Conservation (phyloP, 2,329 filamentous ascomycete genomes). For the Pseudofabraea citricarpa region DNA sequence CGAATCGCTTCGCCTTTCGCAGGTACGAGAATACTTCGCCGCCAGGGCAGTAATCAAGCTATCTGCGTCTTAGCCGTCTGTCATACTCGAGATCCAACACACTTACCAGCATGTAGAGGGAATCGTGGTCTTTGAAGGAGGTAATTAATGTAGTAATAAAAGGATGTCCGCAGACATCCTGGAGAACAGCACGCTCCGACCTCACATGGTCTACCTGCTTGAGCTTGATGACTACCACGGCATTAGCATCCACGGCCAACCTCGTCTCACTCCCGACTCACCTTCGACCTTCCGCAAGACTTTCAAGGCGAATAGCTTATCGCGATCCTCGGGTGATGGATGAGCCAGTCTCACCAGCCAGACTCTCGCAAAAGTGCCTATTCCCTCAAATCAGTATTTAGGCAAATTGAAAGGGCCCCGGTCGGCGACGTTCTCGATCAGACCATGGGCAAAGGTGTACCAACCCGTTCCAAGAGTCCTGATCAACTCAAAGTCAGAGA, state of each 20-base stretch:
- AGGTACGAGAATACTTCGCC: conserved; percentile 84
- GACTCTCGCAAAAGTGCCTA: conserved; percentile 77
- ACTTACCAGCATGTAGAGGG: conserved; percentile 68
- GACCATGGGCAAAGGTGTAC: conserved; percentile 16
- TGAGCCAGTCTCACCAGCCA: conserved; percentile 67
- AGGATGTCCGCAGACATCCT: conserved; percentile 72
- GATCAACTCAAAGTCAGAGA: conserved; percentile 65
- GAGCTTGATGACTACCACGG: conserved; percentile 61
- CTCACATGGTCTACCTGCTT: conserved; percentile 86
- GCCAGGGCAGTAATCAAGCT: conserved; percentile 74
- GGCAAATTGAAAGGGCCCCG: conserved; percentile 1
- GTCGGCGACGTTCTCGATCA: not conserved
- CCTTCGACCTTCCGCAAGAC: conserved; percentile 65
- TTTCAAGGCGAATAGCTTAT: conserved; percentile 76
- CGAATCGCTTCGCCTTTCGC: conserved; percentile 71
- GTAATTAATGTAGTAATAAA: conserved; percentile 78
- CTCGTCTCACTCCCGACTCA: conserved; percentile 11
- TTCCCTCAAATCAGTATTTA: conserved; percentile 12
- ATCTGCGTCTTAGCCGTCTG: not conserved
- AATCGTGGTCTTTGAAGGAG: conserved; percentile 75
- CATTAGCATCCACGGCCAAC: not conserved
- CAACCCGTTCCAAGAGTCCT: conserved; percentile 73
- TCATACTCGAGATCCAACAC: too few relatives aligned
- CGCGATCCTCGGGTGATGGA: conserved; percentile 45
- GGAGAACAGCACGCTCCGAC: conserved; percentile 74